phyloP scores from a whole-genome alignment of 768 basidiomycete species.

The Pleurotus ostreatus region DNA sequence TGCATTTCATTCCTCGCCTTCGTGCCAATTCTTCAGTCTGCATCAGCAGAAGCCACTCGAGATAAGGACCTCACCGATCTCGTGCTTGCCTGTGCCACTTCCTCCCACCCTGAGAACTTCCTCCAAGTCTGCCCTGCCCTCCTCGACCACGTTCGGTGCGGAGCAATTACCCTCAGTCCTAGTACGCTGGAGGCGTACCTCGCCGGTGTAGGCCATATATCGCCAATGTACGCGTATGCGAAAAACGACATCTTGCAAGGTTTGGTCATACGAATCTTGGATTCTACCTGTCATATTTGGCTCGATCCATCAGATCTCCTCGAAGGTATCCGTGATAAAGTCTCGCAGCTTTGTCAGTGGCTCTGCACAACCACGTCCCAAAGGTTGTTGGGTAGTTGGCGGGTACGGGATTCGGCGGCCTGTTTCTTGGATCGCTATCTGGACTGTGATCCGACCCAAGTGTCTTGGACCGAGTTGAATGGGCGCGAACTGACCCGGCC shows the following conservation, averaged over 20 bases:
- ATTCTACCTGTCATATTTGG: constrained; percentile 65
- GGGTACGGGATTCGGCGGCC: constrained; percentile 57
- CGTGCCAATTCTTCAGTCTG: constrained; percentile 60
- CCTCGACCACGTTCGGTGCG: constrained; percentile 49
- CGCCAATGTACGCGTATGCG: constrained; percentile 50
- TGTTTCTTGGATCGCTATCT: constrained; percentile 69
- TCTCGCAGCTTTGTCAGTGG: constrained; percentile 50
- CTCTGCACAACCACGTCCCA: constrained; percentile 41
- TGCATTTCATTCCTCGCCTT: constrained; percentile 60
- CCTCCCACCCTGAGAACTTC: constrained; percentile 48
- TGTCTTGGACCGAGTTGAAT: constrained; percentile 37
- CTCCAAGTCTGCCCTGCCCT: constrained; percentile 53
- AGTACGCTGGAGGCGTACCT: constrained; percentile 52
- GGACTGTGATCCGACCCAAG: constrained; percentile 47
- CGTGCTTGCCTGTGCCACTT: constrained; percentile 34
- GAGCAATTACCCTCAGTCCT: constrained; percentile 47
- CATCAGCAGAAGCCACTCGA: constrained; percentile 53
- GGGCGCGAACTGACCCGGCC: constrained; percentile 30
- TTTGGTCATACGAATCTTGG: constrained; percentile 57
- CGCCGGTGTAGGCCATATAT: constrained; percentile 46
- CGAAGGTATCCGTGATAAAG: constrained; percentile 36
- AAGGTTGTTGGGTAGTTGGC: constrained; percentile 55
- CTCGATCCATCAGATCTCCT: constrained; percentile 22
- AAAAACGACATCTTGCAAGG: constrained; percentile 49
- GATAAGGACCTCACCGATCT: constrained; percentile 59